Evolutionary conservation across 176 grass and related monocot genomes (phyloP), one percentile per base, ranked within the genome.

Genomic region (Urochloa ruziziensis): DNA sequence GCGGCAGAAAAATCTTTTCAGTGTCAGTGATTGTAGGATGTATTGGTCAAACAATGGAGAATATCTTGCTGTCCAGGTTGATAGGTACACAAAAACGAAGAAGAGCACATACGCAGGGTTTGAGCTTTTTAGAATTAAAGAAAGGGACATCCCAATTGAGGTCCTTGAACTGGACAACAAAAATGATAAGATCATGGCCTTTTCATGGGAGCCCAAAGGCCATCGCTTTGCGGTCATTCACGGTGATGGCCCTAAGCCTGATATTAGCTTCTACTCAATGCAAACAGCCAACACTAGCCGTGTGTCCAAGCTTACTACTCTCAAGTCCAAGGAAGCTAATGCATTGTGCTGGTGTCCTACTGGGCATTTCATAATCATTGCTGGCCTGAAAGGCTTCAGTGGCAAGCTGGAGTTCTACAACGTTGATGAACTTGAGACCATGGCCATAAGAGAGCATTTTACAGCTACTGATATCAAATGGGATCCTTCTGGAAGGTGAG

Each of bases 21-120:
- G 92, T 54, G 92, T 97, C 33, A 94, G 95, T 11, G 95, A 97
- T 43, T 94, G 92, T 62, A 93, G 89, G 60, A 86, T 97, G 88
- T 93, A 94, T 63, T 97, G 95, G 95, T 92, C 94, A 68, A 94
- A 88, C 84, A 92, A 83, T 73, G 95, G 95, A 54, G 92, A 94
- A 77, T 97, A 97, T 76, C 92, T 97, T 66, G 95, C 95, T 73
- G 95, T 97, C 61, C 88, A 94, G 75, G 95, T 97, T 66, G 95
- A 97, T 75, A 88, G 95, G 69, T 97, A 97, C 52, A 94, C 95
- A 23, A 97, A 97, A 89, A 97, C 95, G 69, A 97, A 91, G 86
- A 94, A 97, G 87, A 94, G 88, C 21, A 97, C 92, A 4, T 94
- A 94, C 66, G 88, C 95, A 39, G 95, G 95, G 15, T 97, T 97